Evolutionary conservation across 352 stramenopile species (phyloP), one percentile per base, ranked within the genome.

Genomic region (Phytophthora tentaculata): DNA sequence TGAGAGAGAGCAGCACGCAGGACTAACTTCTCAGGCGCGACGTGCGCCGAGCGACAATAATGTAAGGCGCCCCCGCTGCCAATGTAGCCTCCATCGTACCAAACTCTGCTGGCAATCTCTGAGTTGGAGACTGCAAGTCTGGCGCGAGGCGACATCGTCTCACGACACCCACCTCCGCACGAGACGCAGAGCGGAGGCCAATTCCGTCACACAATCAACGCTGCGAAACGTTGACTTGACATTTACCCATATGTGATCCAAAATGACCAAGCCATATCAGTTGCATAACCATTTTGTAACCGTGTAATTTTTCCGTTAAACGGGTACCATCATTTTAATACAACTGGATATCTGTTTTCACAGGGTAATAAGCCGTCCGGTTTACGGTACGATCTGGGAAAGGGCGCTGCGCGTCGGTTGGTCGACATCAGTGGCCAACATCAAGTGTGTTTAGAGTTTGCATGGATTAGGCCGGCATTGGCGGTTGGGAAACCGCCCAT

Each of bases 401-500:
- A 67, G 56, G 59, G 59, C 39, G 59, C 19, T 7, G 19, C n/a
- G 17, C n/a, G 32, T n/a, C 39, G 35, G 35, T 37, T 49, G 19
- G 58, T 58, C 37, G 47, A 64, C 50, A 57, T 59, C 57, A 29
- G 24, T 67, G 51, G 59, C 29, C 41, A 51, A 65, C 45, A 65
- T 59, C 48, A 65, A 65, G 19, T 19, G 44, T 68, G 61, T 63
- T 68, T 68, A 68, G 61, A 56, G 53, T 28, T 8, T n/a, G 7
- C 20, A 13, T 14, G 61, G n/a, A 68, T 68, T 68, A 68, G 60
- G 43, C 60, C 22, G 3, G 29, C 3, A 17, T 48, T 61, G 50
- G 50, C 49, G 22, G 41, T 44, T 67, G 39, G 43, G 26, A 66
- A 65, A 54, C 56, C n/a, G 28, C 44, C 24, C 50, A 52, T 61